Base-by-base conservation (phyloP, 2,329 filamentous ascomycete species). In the Didymella pinodella region DNA sequence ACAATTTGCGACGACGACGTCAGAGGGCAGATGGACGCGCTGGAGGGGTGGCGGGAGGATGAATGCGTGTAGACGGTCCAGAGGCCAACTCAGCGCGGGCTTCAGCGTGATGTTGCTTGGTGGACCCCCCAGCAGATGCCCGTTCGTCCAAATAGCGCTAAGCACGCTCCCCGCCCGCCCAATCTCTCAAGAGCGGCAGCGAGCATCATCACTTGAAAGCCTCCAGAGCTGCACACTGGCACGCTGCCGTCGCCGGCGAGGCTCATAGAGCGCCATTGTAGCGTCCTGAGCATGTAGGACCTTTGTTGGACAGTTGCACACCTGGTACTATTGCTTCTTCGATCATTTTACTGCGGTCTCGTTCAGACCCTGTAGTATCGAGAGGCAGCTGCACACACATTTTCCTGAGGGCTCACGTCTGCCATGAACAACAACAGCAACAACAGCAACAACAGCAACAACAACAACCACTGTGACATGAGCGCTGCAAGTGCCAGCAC, bases 51-150 rank as follows among this genome's bases (percentile, higher is more conserved):
- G 50, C 51, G 57, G 36, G 56, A 59, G 57, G 64, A 66, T 65
- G 64, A 59, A 64, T 61, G 63, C 58, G 61, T 54, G 63, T 47
- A 62, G 48, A 50, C 59, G 51, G 61, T 62, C 61, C 59, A 61
- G 54, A 54, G 44, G 66, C 64, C 68, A 68, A 65, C 65, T 65
- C 65, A 67, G 66, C 41, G 25, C 41, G 25, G 66, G 65, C 63
- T 60, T 59, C 67, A 65, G 64, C 63, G 65, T 66, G 61, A 65
- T 65, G 62, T 59, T 52, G 57, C 51, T 50, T 61, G 57, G 57
- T 60, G 57, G 57, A 60, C 43, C 51, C 61, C 56, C 50, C 60
- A 59, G 58, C 48, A 55, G 55, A 51, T 53, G 46, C 56, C 56
- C 45, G 56, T 58, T 40, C 56, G 32, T 46, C 60, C 58, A 55